Evolutionary conservation across 2,329 filamentous ascomycete species (phyloP).

Genomic region (Sporothrix pallida): DNA sequence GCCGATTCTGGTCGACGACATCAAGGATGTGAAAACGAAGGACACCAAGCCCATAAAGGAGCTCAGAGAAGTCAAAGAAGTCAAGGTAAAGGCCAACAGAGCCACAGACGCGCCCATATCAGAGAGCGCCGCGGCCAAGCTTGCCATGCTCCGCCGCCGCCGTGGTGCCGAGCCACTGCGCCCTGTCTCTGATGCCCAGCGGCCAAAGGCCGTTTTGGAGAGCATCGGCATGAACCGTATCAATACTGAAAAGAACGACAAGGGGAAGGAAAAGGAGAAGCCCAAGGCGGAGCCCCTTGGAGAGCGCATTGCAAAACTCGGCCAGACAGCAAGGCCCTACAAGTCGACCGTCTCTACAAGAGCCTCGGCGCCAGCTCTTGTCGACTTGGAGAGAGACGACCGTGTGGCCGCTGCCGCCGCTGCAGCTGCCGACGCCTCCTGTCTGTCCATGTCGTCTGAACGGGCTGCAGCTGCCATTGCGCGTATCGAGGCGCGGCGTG

Average conservation of each 20-base stretch:
- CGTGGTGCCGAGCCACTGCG: constrained; percentile 34
- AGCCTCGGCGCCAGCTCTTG: not conserved
- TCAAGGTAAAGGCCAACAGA: not conserved
- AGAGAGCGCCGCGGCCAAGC: constrained; percentile 11
- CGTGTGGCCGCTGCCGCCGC: constrained; percentile 15
- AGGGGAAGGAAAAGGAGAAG: not conserved
- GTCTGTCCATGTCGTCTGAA: constrained; percentile 55
- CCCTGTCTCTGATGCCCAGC: constrained; percentile 19
- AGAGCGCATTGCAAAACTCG: not conserved
- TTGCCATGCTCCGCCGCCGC: constrained; percentile 27
- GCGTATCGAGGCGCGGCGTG: constrained; percentile 59
- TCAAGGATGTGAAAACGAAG: not conserved
- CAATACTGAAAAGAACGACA: not conserved
- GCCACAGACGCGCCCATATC: not conserved
- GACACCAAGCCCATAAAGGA: not conserved
- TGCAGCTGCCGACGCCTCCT: constrained; percentile 41
- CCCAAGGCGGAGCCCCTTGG: not conserved
- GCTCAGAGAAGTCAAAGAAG: not conserved
- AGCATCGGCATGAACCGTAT: not conserved
- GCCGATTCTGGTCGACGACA: not conserved
- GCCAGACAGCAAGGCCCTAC: not conserved
- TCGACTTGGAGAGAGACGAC: not conserved
- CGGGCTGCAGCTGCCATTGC: constrained; percentile 61
- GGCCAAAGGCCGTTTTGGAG: not conserved
- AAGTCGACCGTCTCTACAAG: no score